Evolutionary conservation across 495 filamentous ascomycete genomes (phyloP).

Genomic region (Penicillium cataractarum): DNA sequence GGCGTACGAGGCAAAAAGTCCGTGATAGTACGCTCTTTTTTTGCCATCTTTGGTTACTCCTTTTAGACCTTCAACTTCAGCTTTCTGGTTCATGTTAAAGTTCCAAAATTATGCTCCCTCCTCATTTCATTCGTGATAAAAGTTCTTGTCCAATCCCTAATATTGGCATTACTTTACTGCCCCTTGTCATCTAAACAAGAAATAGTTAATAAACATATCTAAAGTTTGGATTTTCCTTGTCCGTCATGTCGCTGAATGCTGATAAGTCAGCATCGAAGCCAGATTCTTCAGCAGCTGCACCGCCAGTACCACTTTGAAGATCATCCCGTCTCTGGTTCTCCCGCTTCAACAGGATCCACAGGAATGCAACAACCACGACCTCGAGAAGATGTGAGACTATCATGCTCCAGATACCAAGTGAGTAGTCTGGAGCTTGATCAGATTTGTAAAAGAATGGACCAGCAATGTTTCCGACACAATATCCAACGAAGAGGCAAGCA

Average conservation of each 20-base stretch:
- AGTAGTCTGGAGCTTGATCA: neutral
- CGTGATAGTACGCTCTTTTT: no score
- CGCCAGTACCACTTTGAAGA: neutral
- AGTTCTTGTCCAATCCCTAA: no score
- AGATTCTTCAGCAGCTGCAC: neutral
- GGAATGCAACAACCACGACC: neutral
- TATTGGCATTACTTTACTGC: no score
- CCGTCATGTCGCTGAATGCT: neutral
- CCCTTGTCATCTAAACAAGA: neutral
- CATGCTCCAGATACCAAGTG: neutral
- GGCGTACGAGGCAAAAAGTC: no score
- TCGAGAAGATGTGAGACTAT: neutral
- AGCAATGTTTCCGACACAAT: neutral
- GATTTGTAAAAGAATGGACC: neutral
- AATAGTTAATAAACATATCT: neutral
- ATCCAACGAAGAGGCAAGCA: neutral
- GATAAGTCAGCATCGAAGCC: neutral
- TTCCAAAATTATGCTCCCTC: no score
- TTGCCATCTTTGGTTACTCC: no score
- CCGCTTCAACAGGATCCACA: neutral
- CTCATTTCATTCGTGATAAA: no score
- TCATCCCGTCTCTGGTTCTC: neutral
- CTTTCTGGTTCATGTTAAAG: no score
- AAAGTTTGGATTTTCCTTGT: neutral
- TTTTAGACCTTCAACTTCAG: no score